Evolutionary conservation across 371 early-diverging fungal genomes (phyloP).

Genomic region (Actinomortierella ambigua): DNA sequence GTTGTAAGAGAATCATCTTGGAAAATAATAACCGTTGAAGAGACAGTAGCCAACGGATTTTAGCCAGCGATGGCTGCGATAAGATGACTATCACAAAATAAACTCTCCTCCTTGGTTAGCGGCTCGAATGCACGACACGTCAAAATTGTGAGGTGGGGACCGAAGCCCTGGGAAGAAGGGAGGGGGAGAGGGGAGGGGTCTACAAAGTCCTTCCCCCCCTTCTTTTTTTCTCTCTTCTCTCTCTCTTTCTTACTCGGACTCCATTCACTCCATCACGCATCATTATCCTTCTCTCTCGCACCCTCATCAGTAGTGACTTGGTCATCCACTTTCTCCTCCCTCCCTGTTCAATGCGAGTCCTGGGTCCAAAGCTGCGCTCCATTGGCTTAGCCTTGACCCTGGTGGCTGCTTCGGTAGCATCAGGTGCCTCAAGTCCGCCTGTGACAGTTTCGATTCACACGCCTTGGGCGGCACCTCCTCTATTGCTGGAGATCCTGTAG

Average conservation of each 20-base stretch:
- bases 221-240: neutral
- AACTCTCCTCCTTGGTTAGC: neutral
- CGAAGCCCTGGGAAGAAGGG: too few relatives aligned
- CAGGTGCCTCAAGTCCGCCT: too few relatives aligned
- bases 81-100: neutral
- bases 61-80: slow-evolving; percentile 5
- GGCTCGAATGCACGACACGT: too few relatives aligned
- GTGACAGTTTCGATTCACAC: slow-evolving; percentile 60
- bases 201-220: neutral
- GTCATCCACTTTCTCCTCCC: neutral
- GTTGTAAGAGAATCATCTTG: too few relatives aligned
- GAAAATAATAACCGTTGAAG: too few relatives aligned
- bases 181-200: too few relatives aligned
- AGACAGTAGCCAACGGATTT: too few relatives aligned
- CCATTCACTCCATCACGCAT: neutral
- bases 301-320: neutral
- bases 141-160: too few relatives aligned
- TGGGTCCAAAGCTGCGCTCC: too few relatives aligned
- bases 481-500: slow-evolving; percentile 69
- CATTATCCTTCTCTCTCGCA: neutral
- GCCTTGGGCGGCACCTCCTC: slow-evolving; percentile 62
- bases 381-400: too few relatives aligned
- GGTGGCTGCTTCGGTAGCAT: too few relatives aligned
- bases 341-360: neutral
- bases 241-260: neutral